Evolutionary conservation across 2,329 filamentous ascomycete genomes (phyloP).

Genomic region (Venturia aucupariae): DNA sequence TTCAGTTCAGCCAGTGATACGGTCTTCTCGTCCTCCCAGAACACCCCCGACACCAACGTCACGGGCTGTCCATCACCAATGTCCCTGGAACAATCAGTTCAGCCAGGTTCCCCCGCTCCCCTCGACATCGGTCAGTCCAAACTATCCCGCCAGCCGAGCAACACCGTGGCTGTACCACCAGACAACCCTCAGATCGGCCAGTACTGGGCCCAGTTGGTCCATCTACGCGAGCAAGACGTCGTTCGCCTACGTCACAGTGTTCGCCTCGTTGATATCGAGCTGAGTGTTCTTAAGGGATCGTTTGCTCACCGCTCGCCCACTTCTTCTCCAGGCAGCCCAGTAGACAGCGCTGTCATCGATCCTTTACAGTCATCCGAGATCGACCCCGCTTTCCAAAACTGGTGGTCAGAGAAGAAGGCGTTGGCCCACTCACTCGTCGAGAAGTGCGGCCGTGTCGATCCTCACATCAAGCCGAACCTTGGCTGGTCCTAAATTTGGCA

Average conservation of each 20-base stretch:
- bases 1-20: not conserved
- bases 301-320: not conserved
- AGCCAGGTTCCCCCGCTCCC: slow-evolving; percentile 25
- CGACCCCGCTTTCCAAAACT: not conserved
- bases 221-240: slow-evolving; percentile 32
- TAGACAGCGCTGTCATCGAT: not conserved
- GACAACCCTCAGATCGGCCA: slow-evolving; percentile 24
- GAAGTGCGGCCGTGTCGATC: not conserved
- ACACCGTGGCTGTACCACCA: slow-evolving; percentile 19
- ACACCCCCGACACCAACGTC: slow-evolving; percentile 26
- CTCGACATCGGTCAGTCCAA: slow-evolving; percentile 8
- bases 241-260: slow-evolving; percentile 34
- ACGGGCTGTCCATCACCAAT: slow-evolving; percentile 15
- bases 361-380: not conserved
- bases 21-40: not conserved
- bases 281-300: slow-evolving; percentile 14
- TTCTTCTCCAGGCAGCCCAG: not conserved
- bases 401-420: slow-evolving; percentile 10
- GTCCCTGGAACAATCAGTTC: slow-evolving; percentile 22
- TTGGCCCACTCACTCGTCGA: not conserved
- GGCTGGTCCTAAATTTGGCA: not conserved
- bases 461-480: not conserved
- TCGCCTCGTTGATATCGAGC: slow-evolving; percentile 28
- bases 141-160: not conserved
- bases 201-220: slow-evolving; percentile 24